phyloP scores from a whole-genome alignment of 352 stramenopile species.

The Plasmopara viticola region DNA sequence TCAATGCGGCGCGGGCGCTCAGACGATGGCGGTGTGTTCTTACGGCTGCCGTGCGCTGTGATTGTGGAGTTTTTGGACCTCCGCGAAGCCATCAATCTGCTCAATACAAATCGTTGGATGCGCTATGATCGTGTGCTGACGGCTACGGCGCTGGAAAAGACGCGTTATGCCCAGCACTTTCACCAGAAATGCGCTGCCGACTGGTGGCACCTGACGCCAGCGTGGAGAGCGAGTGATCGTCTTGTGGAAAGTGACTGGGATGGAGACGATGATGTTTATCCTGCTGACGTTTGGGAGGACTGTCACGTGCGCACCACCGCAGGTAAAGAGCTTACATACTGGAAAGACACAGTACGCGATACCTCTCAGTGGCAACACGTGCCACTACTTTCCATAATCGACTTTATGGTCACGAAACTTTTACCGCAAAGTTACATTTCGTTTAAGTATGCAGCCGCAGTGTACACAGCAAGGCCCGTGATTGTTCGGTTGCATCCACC shows the following conservation, averaged over 20 bases:
- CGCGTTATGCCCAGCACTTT: slow-evolving; percentile 45
- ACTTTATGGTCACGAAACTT: slow-evolving; percentile 45
- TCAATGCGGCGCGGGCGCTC: slow-evolving; percentile 15
- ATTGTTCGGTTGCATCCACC: slow-evolving; percentile 35
- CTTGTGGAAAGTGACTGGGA: slow-evolving; percentile 41
- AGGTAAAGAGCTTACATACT: slow-evolving; percentile 29
- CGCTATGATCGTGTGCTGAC: slow-evolving; percentile 38
- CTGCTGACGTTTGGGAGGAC: slow-evolving; percentile 29
- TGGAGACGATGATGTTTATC: slow-evolving; percentile 24
- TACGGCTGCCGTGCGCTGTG: slow-evolving; percentile 33
- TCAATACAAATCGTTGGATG: slow-evolving; percentile 36
- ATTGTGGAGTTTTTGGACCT: slow-evolving; percentile 46
- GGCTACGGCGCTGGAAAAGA: slow-evolving; percentile 36
- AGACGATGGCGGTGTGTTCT: slow-evolving; percentile 17
- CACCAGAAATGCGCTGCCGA: slow-evolving; percentile 45
- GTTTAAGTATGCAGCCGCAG: slow-evolving; percentile 51
- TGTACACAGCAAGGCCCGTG: slow-evolving; percentile 46
- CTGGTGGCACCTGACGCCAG: slow-evolving; percentile 45
- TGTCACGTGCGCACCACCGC: slow-evolving; percentile 32
- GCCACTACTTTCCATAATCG: slow-evolving; percentile 39
- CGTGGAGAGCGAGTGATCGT: slow-evolving; percentile 31
- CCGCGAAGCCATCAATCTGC: slow-evolving; percentile 37
- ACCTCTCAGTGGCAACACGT: slow-evolving; percentile 47
- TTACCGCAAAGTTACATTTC: slow-evolving; percentile 54
- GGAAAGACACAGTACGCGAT: slow-evolving; percentile 31